A percentile compares a stretch with the other conserved stretches of the same genome.
These are phyloP conservation scores for Acacia crassicarpa DNA, from an alignment of 306 rosid genomes.

Conservation along the genomic window DNA sequence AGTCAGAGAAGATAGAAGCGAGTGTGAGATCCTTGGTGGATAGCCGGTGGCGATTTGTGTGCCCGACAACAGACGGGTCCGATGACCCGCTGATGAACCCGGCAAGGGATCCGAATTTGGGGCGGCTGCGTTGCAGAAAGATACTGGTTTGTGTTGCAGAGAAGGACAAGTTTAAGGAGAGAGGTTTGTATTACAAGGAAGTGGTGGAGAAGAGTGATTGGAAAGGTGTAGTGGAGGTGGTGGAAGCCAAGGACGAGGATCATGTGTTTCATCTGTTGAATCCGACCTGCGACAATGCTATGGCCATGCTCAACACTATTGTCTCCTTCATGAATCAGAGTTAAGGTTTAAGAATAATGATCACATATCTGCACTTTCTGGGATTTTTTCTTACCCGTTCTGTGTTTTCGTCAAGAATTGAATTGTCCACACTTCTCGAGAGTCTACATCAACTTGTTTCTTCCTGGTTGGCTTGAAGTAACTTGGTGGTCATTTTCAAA, in stretches of 20 bases:
- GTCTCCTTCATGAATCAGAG: neutral
- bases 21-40: neutral
- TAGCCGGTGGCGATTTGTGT: neutral
- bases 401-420: no score
- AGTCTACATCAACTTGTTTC: no score
- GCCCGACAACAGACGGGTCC: constrained; percentile 17
- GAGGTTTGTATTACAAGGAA: constrained; percentile 38
- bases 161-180: constrained; percentile 37
- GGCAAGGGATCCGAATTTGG: constrained; percentile 29
- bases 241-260: constrained; percentile 31
- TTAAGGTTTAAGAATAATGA: neutral
- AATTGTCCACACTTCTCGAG: no score
- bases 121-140: constrained; percentile 30
- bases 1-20: neutral
- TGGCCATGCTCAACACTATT: neutral
- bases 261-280: constrained; percentile 46
- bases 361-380: no score
- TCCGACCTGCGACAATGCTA: constrained; percentile 4
- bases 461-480: no score
- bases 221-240: constrained; percentile 36
- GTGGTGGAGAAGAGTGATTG: constrained; percentile 44
- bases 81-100: constrained; percentile 40
- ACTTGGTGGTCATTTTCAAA: no score
- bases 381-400: no score
- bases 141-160: constrained; percentile 46